Evolutionary conservation across 441 rosid genomes (phyloP).

Genomic region (Erodium moschatum): DNA sequence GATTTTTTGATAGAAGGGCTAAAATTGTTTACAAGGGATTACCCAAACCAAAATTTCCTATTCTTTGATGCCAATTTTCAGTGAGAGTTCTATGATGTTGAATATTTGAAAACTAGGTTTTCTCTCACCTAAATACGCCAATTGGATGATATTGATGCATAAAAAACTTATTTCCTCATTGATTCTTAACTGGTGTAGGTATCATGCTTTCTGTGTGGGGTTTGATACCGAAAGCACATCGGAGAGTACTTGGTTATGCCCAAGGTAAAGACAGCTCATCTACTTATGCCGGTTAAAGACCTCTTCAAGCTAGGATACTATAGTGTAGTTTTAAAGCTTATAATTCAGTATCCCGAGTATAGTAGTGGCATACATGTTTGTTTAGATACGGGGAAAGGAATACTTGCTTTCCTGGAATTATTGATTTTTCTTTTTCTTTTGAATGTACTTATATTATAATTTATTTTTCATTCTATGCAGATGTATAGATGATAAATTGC

Average conservation of each 20-base stretch:
- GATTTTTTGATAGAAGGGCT: background rate
- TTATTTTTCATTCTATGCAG: conserved; percentile 35
- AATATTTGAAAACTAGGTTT: background rate
- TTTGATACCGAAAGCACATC: conserved; percentile 74
- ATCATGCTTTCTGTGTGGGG: conserved; percentile 95
- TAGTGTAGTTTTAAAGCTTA: conserved; percentile 10
- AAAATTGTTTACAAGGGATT: background rate
- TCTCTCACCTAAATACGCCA: background rate
- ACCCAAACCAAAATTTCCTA: conserved; percentile 1
- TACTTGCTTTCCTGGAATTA: background rate
- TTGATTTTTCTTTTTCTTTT: conserved; percentile 3
- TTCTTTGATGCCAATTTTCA: background rate
- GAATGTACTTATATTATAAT: conserved; percentile 14
- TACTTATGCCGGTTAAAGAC: conserved; percentile 9
- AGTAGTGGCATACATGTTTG: conserved; percentile 6
- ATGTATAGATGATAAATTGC: conserved; percentile 48
- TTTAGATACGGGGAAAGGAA: background rate
- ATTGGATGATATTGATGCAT: conserved; percentile 1
- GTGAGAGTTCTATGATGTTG: background rate
- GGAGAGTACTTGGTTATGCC: conserved; percentile 93
- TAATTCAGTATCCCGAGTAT: conserved; percentile 1
- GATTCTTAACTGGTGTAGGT: conserved; percentile 45
- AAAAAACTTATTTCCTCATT: conserved; percentile 19
- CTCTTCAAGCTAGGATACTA: conserved; percentile 7
- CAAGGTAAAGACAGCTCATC: conserved; percentile 46